phyloP scores from a whole-genome alignment of 2,329 filamentous ascomycete species.

The Apiospora koreana region DNA sequence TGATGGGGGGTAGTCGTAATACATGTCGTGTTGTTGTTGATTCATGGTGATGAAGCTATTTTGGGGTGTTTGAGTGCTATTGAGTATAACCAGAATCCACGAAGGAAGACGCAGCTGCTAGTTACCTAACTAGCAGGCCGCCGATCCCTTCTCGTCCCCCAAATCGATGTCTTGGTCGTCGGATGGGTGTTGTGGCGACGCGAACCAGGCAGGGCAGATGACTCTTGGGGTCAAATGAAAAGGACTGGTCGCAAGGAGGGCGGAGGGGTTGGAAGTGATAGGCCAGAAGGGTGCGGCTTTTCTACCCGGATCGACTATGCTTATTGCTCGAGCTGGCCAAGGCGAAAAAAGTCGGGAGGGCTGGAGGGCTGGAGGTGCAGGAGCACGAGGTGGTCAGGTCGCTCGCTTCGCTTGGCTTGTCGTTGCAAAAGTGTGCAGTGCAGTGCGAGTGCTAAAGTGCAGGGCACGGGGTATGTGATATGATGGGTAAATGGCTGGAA shows the following conservation, averaged over 20 bases:
- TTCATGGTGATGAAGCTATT: slow-evolving; percentile 39
- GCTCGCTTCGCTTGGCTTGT: slow-evolving; percentile 12
- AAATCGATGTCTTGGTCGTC: background rate
- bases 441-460: too few relatives aligned
- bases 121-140: slow-evolving; percentile 10
- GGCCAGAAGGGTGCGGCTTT: slow-evolving; percentile 1
- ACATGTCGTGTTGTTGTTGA: slow-evolving; percentile 65
- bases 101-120: slow-evolving; percentile 11
- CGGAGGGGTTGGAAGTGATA: background rate
- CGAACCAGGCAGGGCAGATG: slow-evolving; percentile 5
- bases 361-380: slow-evolving; percentile 5
- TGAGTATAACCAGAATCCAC: slow-evolving; percentile 1
- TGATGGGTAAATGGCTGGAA: slow-evolving; percentile 5
- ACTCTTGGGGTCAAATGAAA: background rate
- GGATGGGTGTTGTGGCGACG: background rate
- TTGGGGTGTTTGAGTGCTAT: slow-evolving; percentile 5
- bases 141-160: slow-evolving; percentile 8
- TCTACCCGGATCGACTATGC: slow-evolving; percentile 8
- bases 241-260: background rate
- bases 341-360: background rate
- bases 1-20: slow-evolving; percentile 66
- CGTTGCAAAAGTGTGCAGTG: slow-evolving; percentile 10
- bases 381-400: slow-evolving; percentile 7
- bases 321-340: slow-evolving; percentile 10
- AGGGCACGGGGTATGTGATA: too few relatives aligned